Evolutionary conservation across 208 protist genomes (phyloP).

Genomic region (Herpetomonas tarakana): DNA sequence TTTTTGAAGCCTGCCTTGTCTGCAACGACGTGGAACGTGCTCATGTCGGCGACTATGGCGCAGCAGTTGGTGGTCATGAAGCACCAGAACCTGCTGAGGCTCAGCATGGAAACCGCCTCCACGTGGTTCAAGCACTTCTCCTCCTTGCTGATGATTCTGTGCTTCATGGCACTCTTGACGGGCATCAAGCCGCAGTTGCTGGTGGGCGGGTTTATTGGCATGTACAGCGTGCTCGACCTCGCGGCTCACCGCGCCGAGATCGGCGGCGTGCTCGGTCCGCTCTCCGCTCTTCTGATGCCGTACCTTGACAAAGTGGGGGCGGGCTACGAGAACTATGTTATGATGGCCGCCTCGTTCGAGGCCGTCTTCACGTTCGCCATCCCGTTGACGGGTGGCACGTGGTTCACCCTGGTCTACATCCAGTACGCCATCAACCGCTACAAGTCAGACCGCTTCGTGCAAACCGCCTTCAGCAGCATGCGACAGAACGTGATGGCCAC

Average conservation of each 20-base stretch:
- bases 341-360: slow-evolving; percentile 59
- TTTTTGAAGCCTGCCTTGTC: slow-evolving; percentile 23
- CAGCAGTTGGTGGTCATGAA: slow-evolving; percentile 51
- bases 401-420: slow-evolving; percentile 75
- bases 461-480: slow-evolving; percentile 59
- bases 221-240: slow-evolving; percentile 50
- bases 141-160: slow-evolving; percentile 48
- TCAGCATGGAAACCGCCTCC: slow-evolving; percentile 31
- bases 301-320: slow-evolving; percentile 36
- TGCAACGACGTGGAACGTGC: slow-evolving; percentile 25
- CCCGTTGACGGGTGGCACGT: slow-evolving; percentile 59
- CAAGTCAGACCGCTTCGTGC: slow-evolving; percentile 56
- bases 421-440: slow-evolving; percentile 80
- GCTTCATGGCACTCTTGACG: slow-evolving; percentile 39
- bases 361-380: slow-evolving; percentile 63
- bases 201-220: slow-evolving; percentile 31
- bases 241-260: slow-evolving; percentile 28
- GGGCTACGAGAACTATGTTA: slow-evolving; percentile 23
- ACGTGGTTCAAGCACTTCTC: slow-evolving; percentile 52
- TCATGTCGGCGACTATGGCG: slow-evolving; percentile 34
- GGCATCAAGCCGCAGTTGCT: slow-evolving; percentile 38
- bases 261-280: slow-evolving; percentile 18
- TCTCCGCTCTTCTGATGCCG: slow-evolving; percentile 25
- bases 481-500: slow-evolving; percentile 54
- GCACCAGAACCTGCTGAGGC: slow-evolving; percentile 29